phyloP scores from a whole-genome alignment of 805 yeast species.

The Lipomyces anomalus region DNA sequence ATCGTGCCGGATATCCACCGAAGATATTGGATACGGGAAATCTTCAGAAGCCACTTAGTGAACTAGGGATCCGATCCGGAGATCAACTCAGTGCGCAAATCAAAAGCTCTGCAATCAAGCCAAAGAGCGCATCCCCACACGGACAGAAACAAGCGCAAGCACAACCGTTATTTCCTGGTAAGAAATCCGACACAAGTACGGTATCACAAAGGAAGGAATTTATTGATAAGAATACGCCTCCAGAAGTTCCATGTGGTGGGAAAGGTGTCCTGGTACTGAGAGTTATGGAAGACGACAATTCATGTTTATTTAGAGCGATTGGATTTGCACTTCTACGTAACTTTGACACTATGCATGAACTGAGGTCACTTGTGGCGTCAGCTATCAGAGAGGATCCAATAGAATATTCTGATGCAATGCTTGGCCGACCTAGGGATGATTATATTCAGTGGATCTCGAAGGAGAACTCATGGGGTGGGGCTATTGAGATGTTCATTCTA shows the following conservation, averaged over 20 bases:
- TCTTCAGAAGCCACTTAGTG: slow-evolving; percentile 30
- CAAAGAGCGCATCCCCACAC: too few relatives aligned
- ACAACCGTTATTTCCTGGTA: too few relatives aligned
- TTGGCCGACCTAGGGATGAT: slow-evolving; percentile 46
- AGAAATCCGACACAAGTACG: background rate
- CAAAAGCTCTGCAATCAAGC: slow-evolving; percentile 16
- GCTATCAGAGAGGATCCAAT: slow-evolving; percentile 41
- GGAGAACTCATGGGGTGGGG: slow-evolving; percentile 75
- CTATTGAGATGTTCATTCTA: slow-evolving; percentile 64
- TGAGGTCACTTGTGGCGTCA: slow-evolving; percentile 49
- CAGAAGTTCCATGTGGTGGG: slow-evolving; percentile 15
- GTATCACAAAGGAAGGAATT: too few relatives aligned
- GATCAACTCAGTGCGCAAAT: slow-evolving; percentile 53
- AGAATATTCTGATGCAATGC: slow-evolving; percentile 49
- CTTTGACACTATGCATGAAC: slow-evolving; percentile 41
- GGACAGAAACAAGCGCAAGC: too few relatives aligned
- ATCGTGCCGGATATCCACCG: slow-evolving; percentile 59
- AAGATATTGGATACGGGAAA: slow-evolving; percentile 36
- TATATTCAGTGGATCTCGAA: slow-evolving; percentile 58
- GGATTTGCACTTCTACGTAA: slow-evolving; percentile 46
- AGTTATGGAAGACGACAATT: slow-evolving; percentile 68
- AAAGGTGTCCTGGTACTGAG: slow-evolving; percentile 40
- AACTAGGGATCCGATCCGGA: slow-evolving; percentile 49
- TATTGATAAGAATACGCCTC: slow-evolving; percentile 7
- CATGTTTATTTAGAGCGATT: slow-evolving; percentile 67